Evolutionary conservation across 768 basidiomycete genomes (phyloP), one percentile per base, ranked within the genome.

Genomic region (Cyathus striatus): DNA sequence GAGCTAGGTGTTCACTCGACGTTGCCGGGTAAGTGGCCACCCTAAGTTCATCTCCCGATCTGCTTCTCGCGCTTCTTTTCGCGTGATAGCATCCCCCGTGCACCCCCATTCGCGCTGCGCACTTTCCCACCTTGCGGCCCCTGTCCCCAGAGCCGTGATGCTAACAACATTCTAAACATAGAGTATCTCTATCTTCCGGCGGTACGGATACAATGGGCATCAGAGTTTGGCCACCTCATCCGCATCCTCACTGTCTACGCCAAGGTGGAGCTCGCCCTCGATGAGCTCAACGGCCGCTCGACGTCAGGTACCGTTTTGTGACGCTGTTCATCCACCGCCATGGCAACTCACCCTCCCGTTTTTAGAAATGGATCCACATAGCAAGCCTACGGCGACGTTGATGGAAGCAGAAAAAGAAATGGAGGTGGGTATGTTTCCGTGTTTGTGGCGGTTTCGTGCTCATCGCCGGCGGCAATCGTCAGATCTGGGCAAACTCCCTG

Each of bases 191-290:
- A 81, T 56, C 70, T 79, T 46, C 75, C 76, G 44, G 72, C 77
- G 49, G 78, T 81, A 44, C 71, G 72, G 54, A 78, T 73, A 38
- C 69, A 75, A 46, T 79, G 74, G 54, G 73, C 78, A 3, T 85
- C 84, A 40, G 87, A 90, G 63, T 78, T 80, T 46, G 89, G 87
- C 2, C 85, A 89, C 54, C 69, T 88, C 42, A 78, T 87, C 55
- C 82, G 85, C 36, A 68, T 87, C 35, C 62, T 83, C 37, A 68
- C 80, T 6, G 72, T 90, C 27, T 81, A 84, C 49, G 68, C 75
- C 35, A 75, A 75, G 52, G 67, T 84, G 46, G 80, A 86, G 58
- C 68, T 58, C 35, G 68, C 72, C 2, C 60, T 86, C 42, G 72
- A 81, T 43, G 69, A 68, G 21, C 55, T 78, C 22, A 66, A 65